Conservation (phyloP, 345 rosid species). For the Brassica incana region DNA sequence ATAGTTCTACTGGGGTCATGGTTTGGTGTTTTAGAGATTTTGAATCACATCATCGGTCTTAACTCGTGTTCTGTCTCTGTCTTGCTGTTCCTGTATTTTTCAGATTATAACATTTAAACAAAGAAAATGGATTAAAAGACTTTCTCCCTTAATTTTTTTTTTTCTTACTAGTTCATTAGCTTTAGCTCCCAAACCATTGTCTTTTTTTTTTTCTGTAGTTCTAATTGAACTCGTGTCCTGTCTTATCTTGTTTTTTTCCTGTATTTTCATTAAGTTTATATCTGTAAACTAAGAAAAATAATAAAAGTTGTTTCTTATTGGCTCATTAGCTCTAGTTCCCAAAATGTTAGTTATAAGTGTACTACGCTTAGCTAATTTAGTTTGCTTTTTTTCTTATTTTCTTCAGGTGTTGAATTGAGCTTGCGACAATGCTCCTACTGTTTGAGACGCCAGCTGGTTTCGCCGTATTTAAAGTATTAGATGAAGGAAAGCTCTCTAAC, state of each 20-base stretch:
- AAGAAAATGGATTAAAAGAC: too few species aligned
- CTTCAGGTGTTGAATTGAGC: not conserved
- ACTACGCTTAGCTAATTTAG: not conserved
- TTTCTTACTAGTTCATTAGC: too few species aligned
- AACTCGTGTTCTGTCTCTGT: too few species aligned
- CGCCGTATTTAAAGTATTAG: slow-evolving; percentile 3
- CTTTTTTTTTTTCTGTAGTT: not conserved
- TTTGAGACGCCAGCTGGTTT: slow-evolving; percentile 5
- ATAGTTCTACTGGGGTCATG: not conserved
- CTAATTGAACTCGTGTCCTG: not conserved
- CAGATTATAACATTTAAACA: too few species aligned
- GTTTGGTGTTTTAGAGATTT: too few species aligned
- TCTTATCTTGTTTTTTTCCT: too few species aligned
- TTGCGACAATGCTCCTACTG: not conserved
- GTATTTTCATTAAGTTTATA: not conserved
- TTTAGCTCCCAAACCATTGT: too few species aligned
- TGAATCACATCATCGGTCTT: too few species aligned
- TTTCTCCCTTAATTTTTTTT: too few species aligned
- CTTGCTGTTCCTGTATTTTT: too few species aligned
- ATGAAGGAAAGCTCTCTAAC: not conserved
- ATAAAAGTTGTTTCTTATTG: not conserved
- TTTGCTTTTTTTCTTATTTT: not conserved
- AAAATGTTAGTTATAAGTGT: not conserved
- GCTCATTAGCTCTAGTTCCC: not conserved
- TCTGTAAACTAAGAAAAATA: not conserved